Conservation (phyloP, 345 rosid genomes). For the Hibiscus trionum region DNA sequence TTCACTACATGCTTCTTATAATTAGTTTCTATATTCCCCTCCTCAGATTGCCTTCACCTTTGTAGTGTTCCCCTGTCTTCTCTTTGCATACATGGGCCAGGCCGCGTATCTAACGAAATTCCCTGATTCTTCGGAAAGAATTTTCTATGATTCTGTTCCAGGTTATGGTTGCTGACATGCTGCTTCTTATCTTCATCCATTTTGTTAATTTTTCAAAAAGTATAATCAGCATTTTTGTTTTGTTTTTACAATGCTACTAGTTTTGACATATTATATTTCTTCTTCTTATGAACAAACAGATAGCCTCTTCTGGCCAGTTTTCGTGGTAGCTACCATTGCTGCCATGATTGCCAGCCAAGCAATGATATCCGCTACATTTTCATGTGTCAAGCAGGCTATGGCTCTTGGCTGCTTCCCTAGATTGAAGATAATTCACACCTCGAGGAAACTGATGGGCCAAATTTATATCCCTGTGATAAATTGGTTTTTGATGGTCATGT, state of each 20-base stretch:
- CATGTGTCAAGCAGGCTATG: constrained; percentile 91
- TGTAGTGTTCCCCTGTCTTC: constrained; percentile 93
- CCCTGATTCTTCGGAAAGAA: constrained; percentile 52
- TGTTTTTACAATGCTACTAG: not conserved
- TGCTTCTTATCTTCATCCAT: not conserved
- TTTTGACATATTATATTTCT: constrained; percentile 9
- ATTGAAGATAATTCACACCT: constrained; percentile 91
- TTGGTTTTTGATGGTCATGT: constrained; percentile 90
- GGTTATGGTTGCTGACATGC: constrained; percentile 29
- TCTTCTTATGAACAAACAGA: constrained; percentile 34
- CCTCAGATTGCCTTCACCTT: constrained; percentile 69
- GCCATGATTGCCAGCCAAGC: constrained; percentile 99
- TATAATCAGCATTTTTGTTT: not conserved
- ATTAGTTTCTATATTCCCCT: constrained; percentile 9
- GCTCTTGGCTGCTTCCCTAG: constrained; percentile 98
- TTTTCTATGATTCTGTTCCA: constrained; percentile 91
- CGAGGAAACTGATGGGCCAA: constrained; percentile 79
- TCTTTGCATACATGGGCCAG: constrained; percentile 92
- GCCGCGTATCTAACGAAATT: constrained; percentile 72
- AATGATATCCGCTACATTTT: constrained; percentile 99
- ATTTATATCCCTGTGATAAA: constrained; percentile 86
- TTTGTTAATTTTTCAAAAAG: not conserved
- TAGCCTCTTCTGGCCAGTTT: constrained; percentile 85
- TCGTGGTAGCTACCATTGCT: constrained; percentile 72
- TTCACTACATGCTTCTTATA: not conserved